These are phyloP conservation scores for Aquanectria penicillioides DNA, from an alignment of 2,329 filamentous ascomycete genomes.

Conservation along the genomic window DNA sequence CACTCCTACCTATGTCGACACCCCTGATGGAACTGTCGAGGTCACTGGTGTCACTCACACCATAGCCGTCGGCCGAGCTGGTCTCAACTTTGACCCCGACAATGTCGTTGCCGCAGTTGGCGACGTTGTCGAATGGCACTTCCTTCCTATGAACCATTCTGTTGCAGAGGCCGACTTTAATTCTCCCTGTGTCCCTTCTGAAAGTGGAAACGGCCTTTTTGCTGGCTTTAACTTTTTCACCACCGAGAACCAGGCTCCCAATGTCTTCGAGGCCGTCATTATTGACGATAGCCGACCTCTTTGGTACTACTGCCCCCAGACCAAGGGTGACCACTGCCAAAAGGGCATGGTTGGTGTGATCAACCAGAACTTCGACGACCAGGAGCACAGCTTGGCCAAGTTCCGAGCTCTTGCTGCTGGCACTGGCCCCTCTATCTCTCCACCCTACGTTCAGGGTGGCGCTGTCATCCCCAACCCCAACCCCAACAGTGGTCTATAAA, in stretches of 20 bases:
- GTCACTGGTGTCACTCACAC: conserved; percentile 56
- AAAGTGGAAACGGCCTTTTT: conserved; percentile 53
- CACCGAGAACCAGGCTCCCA: conserved; percentile 46
- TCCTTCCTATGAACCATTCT: conserved; percentile 62
- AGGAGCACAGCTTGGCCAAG: conserved; percentile 49
- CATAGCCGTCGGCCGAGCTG: conserved; percentile 55
- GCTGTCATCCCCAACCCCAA: conserved; percentile 53
- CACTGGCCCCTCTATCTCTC: conserved; percentile 45
- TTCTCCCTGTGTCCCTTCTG: conserved; percentile 54
- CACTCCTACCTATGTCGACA: conserved; percentile 42
- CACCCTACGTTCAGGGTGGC: conserved; percentile 48
- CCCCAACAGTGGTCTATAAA: conserved; percentile 51
- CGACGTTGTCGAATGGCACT: conserved; percentile 65
- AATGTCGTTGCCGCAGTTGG: conserved; percentile 59
- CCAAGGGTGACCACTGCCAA: conserved; percentile 59
- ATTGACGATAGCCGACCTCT: conserved; percentile 54
- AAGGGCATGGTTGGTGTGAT: conserved; percentile 60
- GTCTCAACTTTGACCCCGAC: conserved; percentile 61
- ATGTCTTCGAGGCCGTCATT: conserved; percentile 57
- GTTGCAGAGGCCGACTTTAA: conserved; percentile 56
- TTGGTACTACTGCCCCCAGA: conserved; percentile 58
- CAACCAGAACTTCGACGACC: conserved; percentile 57
- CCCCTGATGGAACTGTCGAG: conserved; percentile 45
- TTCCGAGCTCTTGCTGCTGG: conserved; percentile 50
- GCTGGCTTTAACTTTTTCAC: conserved; percentile 56